Evolutionary conservation across 1,284 basidiomycete species (phyloP), one percentile per base, ranked within the genome.

Genomic region (Puccinia hordei): DNA sequence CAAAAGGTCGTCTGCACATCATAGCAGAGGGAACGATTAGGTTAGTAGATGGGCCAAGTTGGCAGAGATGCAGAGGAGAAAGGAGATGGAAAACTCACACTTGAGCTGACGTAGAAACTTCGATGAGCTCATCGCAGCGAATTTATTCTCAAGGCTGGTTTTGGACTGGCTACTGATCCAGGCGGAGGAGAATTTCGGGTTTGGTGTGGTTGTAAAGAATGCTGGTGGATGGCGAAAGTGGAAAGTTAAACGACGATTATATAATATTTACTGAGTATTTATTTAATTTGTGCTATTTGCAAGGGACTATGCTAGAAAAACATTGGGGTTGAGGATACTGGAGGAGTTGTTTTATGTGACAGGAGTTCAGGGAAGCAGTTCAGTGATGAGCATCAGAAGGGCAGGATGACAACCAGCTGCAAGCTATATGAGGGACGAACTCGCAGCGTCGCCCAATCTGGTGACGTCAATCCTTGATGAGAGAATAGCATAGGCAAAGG

Each of bases 81-180:
- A 27, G n/a, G 22, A 46, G 22, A 66, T 1, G 5, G n/a, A 55
- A 46, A 19, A 63, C 63, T 27, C n/a, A 66, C 63, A 66, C 63
- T 66, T 66, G 8, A 66, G n/a, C 63, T 66, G 63, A 38, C 63
- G 38, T 66, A 66, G 22, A 46, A 66, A 66, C 8, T 66, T 66
- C 24, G 63, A 24, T 10, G 63, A n/a, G 63, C 63, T 38, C 63
- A 66, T 66, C 8, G n/a, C 41, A 12, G 41, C 38, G 63, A 65
- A 41, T 33, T 41, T 0, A 33, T 59, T 30, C 24, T 30, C 3
- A 63, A 66, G 41, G 27, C 22, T 66, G 41, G 13, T 63, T 30
- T 19, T 41, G 33, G 33, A 41, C 27, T 63, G 17, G 30, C 41
- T 66, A 27, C 22, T 19, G 17, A 17, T 66, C 19, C 6, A 27